Evolutionary conservation across 2,329 filamentous ascomycete species (phyloP).

Genomic region (Aspergillus tanneri): DNA sequence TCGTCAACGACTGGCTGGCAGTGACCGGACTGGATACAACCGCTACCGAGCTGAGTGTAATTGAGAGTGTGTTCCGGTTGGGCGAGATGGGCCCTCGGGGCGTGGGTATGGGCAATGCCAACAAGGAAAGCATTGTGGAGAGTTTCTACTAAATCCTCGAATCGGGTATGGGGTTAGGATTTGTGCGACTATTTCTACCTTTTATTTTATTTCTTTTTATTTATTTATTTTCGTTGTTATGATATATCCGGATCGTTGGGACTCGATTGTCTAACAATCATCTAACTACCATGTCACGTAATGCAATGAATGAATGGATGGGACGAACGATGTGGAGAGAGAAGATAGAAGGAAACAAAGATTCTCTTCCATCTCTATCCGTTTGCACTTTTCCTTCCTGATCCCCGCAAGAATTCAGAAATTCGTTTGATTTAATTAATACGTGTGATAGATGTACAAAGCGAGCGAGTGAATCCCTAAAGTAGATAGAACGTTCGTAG

Average conservation of each 20-base stretch:
- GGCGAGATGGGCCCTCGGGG: constrained; percentile 73
- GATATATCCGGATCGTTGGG: neutral
- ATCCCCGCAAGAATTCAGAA: too few relatives aligned
- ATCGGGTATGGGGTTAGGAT: neutral
- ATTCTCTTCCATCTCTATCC: too few relatives aligned
- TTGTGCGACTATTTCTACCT: neutral
- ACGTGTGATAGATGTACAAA: too few relatives aligned
- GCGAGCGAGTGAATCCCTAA: too few relatives aligned
- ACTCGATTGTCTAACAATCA: too few relatives aligned
- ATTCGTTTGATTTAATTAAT: too few relatives aligned
- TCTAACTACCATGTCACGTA: too few relatives aligned
- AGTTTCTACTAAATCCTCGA: constrained; percentile 75
- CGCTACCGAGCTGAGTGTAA: constrained; percentile 93
- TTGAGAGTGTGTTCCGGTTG: constrained; percentile 93
- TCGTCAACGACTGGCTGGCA: constrained; percentile 96
- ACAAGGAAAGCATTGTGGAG: constrained; percentile 99
- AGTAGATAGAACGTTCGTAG: too few relatives aligned
- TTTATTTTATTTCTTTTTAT: neutral
- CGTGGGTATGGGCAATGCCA: constrained; percentile 53
- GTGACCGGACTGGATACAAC: constrained; percentile 92
- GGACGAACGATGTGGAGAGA: too few relatives aligned
- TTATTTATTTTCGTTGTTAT: neutral
- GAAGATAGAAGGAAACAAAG: neutral
- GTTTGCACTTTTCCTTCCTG: too few relatives aligned
- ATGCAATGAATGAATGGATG: too few relatives aligned